phyloP scores from a whole-genome alignment of 2,329 filamentous ascomycete species.

The Calonectria pseudoreteaudii region DNA sequence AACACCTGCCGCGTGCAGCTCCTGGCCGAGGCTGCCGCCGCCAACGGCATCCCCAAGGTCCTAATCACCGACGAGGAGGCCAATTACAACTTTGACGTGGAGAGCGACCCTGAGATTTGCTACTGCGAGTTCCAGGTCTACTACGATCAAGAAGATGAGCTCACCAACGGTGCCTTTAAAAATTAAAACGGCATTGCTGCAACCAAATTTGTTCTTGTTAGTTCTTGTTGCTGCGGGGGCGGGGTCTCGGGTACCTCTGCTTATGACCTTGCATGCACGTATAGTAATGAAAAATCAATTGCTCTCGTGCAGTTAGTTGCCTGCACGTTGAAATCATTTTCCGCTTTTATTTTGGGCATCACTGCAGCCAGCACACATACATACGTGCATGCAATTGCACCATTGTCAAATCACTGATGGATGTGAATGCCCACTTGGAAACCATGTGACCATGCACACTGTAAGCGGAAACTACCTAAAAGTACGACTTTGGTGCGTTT shows the following conservation, averaged over 20 bases:
- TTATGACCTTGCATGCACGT: background rate
- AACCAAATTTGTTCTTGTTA: background rate
- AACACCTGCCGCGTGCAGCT: constrained; percentile 65
- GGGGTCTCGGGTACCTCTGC: background rate
- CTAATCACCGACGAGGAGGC: constrained; percentile 57
- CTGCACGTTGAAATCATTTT: background rate
- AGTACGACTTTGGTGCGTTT: background rate
- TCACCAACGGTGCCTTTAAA: constrained; percentile 38
- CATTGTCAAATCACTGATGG: background rate
- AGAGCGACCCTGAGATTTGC: constrained; percentile 41
- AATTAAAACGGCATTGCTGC: constrained; percentile 14
- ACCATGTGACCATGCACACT: background rate
- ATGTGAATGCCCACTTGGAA: background rate
- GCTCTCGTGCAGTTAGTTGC: too few relatives aligned
- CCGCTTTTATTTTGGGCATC: background rate
- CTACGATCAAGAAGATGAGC: constrained; percentile 41
- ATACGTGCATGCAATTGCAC: background rate
- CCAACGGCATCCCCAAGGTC: constrained; percentile 47
- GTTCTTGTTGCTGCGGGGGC: background rate
- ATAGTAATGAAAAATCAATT: background rate
- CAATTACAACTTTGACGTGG: constrained; percentile 48
- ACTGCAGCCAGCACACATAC: background rate
- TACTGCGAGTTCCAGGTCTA: constrained; percentile 44
- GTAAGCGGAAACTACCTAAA: background rate
- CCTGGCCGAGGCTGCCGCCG: constrained; percentile 44